These are phyloP conservation scores for Phytophthora vignae DNA, from an alignment of 352 stramenopile genomes.

Conservation along the genomic window DNA sequence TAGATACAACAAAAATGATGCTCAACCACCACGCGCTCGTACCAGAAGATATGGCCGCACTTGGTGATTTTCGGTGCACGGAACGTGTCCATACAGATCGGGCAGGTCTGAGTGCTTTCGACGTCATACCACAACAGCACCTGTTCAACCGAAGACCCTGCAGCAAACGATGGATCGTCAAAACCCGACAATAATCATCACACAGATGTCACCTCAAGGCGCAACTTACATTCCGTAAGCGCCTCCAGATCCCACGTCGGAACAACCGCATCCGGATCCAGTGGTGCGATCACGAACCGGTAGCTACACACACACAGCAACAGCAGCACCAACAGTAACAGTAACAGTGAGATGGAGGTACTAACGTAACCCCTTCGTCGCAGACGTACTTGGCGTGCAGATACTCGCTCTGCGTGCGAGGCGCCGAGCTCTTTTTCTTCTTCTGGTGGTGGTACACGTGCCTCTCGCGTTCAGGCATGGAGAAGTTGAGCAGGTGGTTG, in stretches of 20 bases:
- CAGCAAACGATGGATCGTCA: neutral
- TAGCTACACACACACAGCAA: constrained; percentile 50
- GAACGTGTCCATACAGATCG: constrained; percentile 84
- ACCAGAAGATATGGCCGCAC: constrained; percentile 90
- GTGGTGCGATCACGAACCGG: constrained; percentile 80
- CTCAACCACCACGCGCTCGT: neutral
- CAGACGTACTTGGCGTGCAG: constrained; percentile 83
- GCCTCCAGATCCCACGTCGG: constrained; percentile 78
- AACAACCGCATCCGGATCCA: constrained; percentile 51
- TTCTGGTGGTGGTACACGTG: constrained; percentile 43
- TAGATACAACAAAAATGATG: constrained; percentile 1
- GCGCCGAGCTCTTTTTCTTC: constrained; percentile 73
- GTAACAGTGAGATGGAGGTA: neutral
- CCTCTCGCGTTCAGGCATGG: constrained; percentile 77
- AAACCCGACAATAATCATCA: neutral
- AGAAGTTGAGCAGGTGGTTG: constrained; percentile 89
- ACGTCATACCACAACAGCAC: constrained; percentile 84
- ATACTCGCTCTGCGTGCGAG: constrained; percentile 85
- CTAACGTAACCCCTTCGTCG: neutral
- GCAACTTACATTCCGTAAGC: constrained; percentile 78
- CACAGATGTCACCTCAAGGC: neutral
- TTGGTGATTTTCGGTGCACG: constrained; percentile 88
- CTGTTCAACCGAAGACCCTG: constrained; percentile 87
- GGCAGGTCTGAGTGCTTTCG: constrained; percentile 62
- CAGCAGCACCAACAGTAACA: neutral